Evolutionary conservation across 495 filamentous ascomycete genomes (phyloP).

Genomic region (Cetradonia linearis): DNA sequence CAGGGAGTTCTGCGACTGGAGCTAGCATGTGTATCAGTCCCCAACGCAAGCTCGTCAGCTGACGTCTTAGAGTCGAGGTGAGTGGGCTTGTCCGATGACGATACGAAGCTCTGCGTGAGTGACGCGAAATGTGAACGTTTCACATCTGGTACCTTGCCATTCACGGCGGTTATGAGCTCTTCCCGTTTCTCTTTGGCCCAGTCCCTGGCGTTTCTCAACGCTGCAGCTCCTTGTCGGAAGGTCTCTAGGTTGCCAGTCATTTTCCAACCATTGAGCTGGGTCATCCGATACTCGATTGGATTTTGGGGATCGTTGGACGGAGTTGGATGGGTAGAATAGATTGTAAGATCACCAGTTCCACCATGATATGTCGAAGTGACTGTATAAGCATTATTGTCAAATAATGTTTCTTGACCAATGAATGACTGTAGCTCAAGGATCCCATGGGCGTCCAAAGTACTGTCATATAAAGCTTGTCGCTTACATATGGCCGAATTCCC

Average conservation of each 20-base stretch:
- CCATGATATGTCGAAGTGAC: not conserved
- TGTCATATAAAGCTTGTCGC: not conserved
- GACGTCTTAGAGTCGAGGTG: conserved; percentile 6
- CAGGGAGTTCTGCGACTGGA: not conserved
- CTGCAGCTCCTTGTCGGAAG: conserved; percentile 25
- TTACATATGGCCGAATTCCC: not conserved
- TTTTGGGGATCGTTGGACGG: too few relatives aligned
- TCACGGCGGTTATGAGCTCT: conserved; percentile 18
- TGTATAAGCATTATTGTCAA: not conserved
- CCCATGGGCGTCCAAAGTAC: not conserved
- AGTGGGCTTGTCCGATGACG: not conserved
- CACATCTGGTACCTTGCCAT: not conserved
- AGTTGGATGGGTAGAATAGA: too few relatives aligned
- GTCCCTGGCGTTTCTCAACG: conserved; percentile 26
- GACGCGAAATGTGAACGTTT: not conserved
- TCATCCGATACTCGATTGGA: conserved; percentile 26
- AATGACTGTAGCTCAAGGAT: not conserved
- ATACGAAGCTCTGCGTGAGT: not conserved
- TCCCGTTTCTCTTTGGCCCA: conserved; percentile 25
- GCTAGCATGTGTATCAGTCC: conserved; percentile 4
- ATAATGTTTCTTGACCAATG: not conserved
- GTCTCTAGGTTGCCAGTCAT: conserved; percentile 26
- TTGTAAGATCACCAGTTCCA: too few relatives aligned
- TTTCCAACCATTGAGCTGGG: conserved; percentile 17
- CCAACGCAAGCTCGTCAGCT: conserved; percentile 10